Conservation (phyloP, 495 filamentous ascomycete species). For the Lasiosphaeriaceae sp. region DNA sequence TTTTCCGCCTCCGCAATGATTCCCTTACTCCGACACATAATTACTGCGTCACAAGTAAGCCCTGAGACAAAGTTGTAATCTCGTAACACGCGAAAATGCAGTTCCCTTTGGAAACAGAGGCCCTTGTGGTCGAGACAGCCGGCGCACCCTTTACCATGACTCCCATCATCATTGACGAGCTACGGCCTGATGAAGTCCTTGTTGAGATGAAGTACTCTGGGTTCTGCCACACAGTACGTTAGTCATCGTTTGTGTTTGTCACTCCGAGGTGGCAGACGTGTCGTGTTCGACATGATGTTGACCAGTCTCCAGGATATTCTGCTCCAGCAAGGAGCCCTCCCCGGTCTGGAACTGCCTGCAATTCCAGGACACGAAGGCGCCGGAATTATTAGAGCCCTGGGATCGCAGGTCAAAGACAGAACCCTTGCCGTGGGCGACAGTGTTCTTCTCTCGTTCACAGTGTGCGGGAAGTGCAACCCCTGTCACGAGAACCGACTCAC, state of each 20-base stretch:
- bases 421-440: conserved; percentile 42
- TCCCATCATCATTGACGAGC: conserved; percentile 22
- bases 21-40: no score
- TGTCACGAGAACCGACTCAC: conserved; percentile 26
- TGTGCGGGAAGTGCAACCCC: conserved; percentile 29
- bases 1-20: not conserved
- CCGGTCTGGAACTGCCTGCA: conserved; percentile 31
- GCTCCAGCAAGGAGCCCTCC: conserved; percentile 31
- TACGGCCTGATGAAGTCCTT: conserved; percentile 34
- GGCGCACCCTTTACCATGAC: conserved; percentile 21
- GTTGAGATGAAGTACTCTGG: conserved; percentile 39
- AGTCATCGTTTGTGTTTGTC: not conserved
- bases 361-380: conserved; percentile 54
- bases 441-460: conserved; percentile 37
- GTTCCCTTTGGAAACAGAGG: conserved; percentile 16
- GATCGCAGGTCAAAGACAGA: conserved; percentile 33
- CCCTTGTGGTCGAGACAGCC: conserved; percentile 13
- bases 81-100: no score
- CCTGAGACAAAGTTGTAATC: no score
- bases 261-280: no score
- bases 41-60: no score
- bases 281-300: no score
- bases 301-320: conserved; percentile 30
- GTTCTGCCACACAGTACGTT: conserved; percentile 36
- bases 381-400: conserved; percentile 44